A percentile compares a stretch with the other conserved stretches of the same genome.
Conservation (phyloP, 1,284 basidiomycete species). For the Filobasidium uniguttulatum region DNA sequence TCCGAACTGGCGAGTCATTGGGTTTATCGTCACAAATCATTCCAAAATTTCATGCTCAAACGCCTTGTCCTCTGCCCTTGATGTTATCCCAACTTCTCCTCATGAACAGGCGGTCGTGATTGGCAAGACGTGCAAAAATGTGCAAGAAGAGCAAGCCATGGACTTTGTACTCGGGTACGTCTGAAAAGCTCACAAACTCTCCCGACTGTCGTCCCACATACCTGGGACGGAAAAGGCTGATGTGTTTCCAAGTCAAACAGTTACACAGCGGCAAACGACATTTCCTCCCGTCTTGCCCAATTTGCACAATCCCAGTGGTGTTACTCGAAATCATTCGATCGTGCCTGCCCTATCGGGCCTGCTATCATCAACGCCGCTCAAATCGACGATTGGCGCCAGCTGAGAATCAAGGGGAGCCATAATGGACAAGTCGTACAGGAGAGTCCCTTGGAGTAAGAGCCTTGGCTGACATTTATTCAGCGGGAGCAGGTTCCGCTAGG, state of each 20-base stretch:
- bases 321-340: constrained; percentile 36
- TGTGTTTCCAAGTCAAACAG: constrained; percentile 15
- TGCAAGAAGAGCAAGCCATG: constrained; percentile 57
- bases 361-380: constrained; percentile 25
- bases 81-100: not conserved
- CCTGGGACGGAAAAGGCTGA: too few species aligned
- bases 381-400: constrained; percentile 19
- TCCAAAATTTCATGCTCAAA: not conserved
- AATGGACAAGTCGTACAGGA: constrained; percentile 34
- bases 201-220: not conserved
- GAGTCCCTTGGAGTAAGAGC: constrained; percentile 28
- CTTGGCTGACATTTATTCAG: too few species aligned
- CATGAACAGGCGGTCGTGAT: constrained; percentile 52
- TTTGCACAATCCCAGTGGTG: constrained; percentile 34
- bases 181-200: not conserved
- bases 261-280: constrained; percentile 37
- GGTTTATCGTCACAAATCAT: too few species aligned
- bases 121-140: constrained; percentile 62
- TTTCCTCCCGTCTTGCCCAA: constrained; percentile 29
- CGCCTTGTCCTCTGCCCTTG: not conserved
- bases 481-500: not conserved
- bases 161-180: constrained; percentile 60
- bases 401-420: constrained; percentile 27
- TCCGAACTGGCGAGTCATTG: constrained; percentile 58
- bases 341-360: constrained; percentile 37